These are phyloP conservation scores for Neopestalotiopsis sp. DNA, from an alignment of 2,329 filamentous ascomycete species.

Conservation along the genomic window DNA sequence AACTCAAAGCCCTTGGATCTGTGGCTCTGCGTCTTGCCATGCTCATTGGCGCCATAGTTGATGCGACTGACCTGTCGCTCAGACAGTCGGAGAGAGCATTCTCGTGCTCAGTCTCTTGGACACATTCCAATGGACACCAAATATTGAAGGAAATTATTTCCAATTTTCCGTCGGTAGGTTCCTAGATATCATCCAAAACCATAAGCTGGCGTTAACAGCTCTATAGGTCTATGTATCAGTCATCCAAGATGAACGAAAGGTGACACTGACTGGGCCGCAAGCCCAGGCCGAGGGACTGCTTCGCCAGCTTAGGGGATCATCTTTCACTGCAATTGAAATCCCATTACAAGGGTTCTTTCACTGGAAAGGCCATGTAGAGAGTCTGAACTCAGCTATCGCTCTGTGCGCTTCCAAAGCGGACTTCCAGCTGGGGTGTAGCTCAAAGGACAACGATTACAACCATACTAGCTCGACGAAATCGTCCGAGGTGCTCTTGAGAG, in stretches of 20 bases:
- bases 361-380: too few relatives aligned
- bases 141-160: not conserved
- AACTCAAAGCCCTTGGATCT: not conserved
- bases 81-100: not conserved
- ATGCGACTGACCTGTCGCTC: not conserved
- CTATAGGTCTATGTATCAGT: not conserved
- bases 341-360: too few relatives aligned
- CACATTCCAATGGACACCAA: not conserved
- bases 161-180: not conserved
- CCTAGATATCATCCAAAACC: not conserved
- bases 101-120: not conserved
- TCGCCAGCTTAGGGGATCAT: too few relatives aligned
- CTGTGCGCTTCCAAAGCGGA: too few relatives aligned
- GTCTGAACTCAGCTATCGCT: too few relatives aligned
- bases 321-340: too few relatives aligned
- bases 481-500: not conserved
- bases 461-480: too few relatives aligned
- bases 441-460: too few relatives aligned
- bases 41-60: slow-evolving; percentile 7
- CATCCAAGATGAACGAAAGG: not conserved
- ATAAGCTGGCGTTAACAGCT: not conserved
- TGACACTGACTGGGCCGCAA: too few relatives aligned
- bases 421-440: too few relatives aligned
- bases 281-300: too few relatives aligned
- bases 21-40: not conserved